Percentiles rank a stretch among this genome's conserved stretches.
phyloP scores from a whole-genome alignment of 768 basidiomycete genomes.

The Rhizopogon roseolus region DNA sequence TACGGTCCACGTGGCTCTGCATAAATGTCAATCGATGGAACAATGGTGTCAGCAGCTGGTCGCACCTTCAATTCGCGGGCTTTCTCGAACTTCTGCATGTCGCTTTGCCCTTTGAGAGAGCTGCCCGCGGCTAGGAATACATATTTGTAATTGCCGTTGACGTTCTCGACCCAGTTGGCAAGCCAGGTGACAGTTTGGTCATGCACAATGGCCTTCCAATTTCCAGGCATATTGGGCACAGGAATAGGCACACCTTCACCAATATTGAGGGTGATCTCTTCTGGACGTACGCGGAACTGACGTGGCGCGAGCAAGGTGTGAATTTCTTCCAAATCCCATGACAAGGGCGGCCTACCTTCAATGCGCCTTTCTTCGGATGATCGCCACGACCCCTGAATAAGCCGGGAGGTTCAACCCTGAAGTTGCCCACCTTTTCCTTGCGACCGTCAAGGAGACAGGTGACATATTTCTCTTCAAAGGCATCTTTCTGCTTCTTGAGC shows the following conservation, averaged over 20 bases:
- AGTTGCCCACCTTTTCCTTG: conserved; percentile 98
- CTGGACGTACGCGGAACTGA: conserved; percentile 84
- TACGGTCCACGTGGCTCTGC: conserved; percentile 86
- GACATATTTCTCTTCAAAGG: conserved; percentile 78
- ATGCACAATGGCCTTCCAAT: conserved; percentile 85
- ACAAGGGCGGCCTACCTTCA: conserved; percentile 60
- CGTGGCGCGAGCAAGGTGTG: conserved; percentile 3
- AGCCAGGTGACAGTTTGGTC: conserved; percentile 99
- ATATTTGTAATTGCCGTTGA: conserved; percentile 94
- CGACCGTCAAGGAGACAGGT: conserved; percentile 90
- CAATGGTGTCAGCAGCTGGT: background rate
- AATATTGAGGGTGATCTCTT: conserved; percentile 96
- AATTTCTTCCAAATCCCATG: background rate
- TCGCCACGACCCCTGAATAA: conserved; percentile 97
- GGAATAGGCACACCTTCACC: conserved; percentile 72
- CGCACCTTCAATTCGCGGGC: conserved; percentile 90
- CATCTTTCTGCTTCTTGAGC: conserved; percentile 80
- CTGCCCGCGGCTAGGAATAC: conserved; percentile 98
- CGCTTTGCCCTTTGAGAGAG: conserved; percentile 96
- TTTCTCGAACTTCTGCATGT: conserved; percentile 97
- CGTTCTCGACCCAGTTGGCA: conserved; percentile 98
- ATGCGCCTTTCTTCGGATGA: conserved; percentile 93
- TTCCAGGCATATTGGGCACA: conserved; percentile 85
- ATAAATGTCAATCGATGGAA: conserved; percentile 4
- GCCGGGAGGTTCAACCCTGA: conserved; percentile 98